Conservation (phyloP, 2,329 filamentous ascomycete genomes). For the Fusarium goolgardi region DNA sequence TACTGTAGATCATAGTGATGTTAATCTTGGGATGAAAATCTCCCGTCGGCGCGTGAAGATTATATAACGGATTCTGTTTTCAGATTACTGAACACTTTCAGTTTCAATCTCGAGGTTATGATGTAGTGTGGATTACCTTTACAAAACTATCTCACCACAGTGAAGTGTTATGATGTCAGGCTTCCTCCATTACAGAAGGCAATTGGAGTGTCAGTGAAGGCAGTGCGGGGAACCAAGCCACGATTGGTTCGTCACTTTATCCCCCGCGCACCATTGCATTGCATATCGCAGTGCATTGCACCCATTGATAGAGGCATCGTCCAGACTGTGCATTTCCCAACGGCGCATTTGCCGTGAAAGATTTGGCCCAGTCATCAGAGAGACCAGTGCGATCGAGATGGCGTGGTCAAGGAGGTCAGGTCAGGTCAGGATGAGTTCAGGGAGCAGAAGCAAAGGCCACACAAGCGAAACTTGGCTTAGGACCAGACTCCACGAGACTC, state of each 20-base stretch:
- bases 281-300: slow-evolving; percentile 3
- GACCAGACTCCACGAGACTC: slow-evolving; percentile 7
- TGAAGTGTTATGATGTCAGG: slow-evolving; percentile 2
- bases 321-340: neutral
- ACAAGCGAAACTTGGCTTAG: slow-evolving; percentile 1
- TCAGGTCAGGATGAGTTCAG: slow-evolving; percentile 6
- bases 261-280: slow-evolving; percentile 4
- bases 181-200: neutral
- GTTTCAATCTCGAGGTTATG: neutral
- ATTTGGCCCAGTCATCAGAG: neutral
- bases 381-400: slow-evolving; percentile 5
- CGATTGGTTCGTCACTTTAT: slow-evolving; percentile 19
- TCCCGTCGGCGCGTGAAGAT: slow-evolving; percentile 10
- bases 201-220: slow-evolving; percentile 29
- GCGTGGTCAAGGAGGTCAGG: neutral
- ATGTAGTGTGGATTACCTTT: neutral
- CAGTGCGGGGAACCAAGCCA: slow-evolving; percentile 31
- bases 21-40: slow-evolving; percentile 25
- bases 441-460: neutral
- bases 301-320: neutral
- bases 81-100: neutral
- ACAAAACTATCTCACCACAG: neutral
- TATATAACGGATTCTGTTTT: neutral
- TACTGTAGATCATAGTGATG: slow-evolving; percentile 22
- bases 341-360: neutral